Evolutionary conservation across 2,329 filamentous ascomycete genomes (phyloP).

Genomic region (Phyllosticta citribraziliensis): DNA sequence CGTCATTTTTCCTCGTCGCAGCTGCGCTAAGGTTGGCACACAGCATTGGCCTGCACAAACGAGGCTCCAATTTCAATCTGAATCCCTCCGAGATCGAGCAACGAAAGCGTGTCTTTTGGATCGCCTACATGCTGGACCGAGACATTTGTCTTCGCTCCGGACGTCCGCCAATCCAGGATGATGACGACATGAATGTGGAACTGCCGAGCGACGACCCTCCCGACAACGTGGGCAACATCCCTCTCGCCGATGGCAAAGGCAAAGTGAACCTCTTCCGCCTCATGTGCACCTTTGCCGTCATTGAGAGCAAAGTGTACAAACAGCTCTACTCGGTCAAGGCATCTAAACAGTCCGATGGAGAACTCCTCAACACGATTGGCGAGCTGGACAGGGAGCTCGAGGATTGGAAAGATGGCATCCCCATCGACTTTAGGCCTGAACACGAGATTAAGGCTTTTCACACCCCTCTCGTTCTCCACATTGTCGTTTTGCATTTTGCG

Average conservation of each 20-base stretch:
- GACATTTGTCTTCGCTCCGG: constrained; percentile 66
- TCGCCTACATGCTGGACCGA: constrained; percentile 64
- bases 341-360: constrained; percentile 81
- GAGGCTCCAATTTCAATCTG: constrained; percentile 82
- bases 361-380: constrained; percentile 88
- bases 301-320: constrained; percentile 92
- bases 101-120: constrained; percentile 68
- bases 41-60: constrained; percentile 90
- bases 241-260: constrained; percentile 74
- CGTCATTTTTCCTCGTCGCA: constrained; percentile 81
- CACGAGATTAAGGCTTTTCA: constrained; percentile 90
- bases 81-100: constrained; percentile 94
- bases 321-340: constrained; percentile 87
- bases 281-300: constrained; percentile 84
- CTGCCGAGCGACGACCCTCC: constrained; percentile 81
- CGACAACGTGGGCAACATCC: constrained; percentile 92
- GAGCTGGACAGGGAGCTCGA: constrained; percentile 78
- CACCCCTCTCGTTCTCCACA: constrained; percentile 85
- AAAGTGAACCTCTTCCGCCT: constrained; percentile 93
- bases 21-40: constrained; percentile 85
- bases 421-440: constrained; percentile 92
- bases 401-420: constrained; percentile 93
- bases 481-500: constrained; percentile 88
- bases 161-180: constrained; percentile 61
- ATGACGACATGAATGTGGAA: constrained; percentile 90